A percentile compares a stretch with the other conserved stretches of the same genome.
These are phyloP conservation scores for Penicillium parvum DNA, from an alignment of 495 filamentous ascomycete genomes.

Conservation along the genomic window DNA sequence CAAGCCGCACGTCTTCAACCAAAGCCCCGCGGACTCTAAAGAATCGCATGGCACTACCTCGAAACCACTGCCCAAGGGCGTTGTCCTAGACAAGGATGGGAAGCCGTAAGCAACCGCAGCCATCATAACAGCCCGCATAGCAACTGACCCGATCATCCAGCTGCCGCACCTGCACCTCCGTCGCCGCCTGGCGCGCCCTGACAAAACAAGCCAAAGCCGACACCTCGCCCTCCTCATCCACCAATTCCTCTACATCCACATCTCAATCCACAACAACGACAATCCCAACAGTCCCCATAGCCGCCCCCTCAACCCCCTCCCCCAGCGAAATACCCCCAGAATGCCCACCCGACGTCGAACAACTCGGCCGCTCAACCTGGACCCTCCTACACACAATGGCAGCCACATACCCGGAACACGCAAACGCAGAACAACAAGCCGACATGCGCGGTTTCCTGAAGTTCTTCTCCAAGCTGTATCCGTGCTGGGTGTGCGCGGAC, in stretches of 20 bases:
- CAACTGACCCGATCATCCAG: constrained; percentile 42
- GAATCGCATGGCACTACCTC: constrained; percentile 27
- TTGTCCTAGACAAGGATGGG: constrained; percentile 86
- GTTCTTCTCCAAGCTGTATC: constrained; percentile 79
- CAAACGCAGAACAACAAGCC: constrained; percentile 59
- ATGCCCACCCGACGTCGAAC: constrained; percentile 63
- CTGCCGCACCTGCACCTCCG: constrained; percentile 83
- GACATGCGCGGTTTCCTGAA: constrained; percentile 75
- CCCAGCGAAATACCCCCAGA: constrained; percentile 23
- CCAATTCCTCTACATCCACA: constrained; percentile 11
- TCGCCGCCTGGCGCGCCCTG: constrained; percentile 64
- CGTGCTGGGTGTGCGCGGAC: constrained; percentile 91
- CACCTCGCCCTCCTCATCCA: constrained; percentile 9
- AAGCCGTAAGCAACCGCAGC: constrained; percentile 73
- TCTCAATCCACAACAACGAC: constrained; percentile 25
- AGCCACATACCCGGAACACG: constrained; percentile 71
- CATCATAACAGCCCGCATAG: not conserved
- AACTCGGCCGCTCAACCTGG: constrained; percentile 82
- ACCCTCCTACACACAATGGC: constrained; percentile 89
- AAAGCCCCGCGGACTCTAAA: constrained; percentile 18
- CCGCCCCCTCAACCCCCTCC: constrained; percentile 16
- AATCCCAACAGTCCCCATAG: constrained; percentile 7
- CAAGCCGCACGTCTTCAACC: constrained; percentile 18
- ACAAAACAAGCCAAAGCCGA: constrained; percentile 50
- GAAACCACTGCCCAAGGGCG: constrained; percentile 63